Percentiles rank a stretch among this genome's conserved stretches.
These are phyloP conservation scores for Physaria fendleri DNA, from an alignment of 345 rosid species.

Conservation along the genomic window DNA sequence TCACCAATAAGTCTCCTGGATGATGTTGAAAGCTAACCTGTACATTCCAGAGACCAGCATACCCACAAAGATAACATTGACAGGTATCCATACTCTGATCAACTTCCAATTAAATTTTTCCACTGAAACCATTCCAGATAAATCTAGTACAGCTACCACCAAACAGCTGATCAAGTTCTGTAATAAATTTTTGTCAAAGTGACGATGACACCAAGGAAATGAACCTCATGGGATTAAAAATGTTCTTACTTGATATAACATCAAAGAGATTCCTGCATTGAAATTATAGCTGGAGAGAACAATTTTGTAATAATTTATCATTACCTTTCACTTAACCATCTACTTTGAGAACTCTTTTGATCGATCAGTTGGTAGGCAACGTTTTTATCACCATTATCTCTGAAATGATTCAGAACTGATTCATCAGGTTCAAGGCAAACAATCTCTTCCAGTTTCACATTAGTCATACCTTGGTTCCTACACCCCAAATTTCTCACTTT, in stretches of 20 bases:
- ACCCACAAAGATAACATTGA: constrained; percentile 82
- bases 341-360: constrained; percentile 36
- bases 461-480: constrained; percentile 43
- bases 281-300: constrained; percentile 74
- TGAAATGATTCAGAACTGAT: constrained; percentile 24
- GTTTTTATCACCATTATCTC: constrained; percentile 27
- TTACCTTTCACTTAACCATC: constrained; percentile 57
- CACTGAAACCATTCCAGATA: constrained; percentile 53
- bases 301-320: constrained; percentile 48
- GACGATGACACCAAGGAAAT: neutral
- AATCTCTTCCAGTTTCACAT: constrained; percentile 38
- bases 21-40: constrained; percentile 44
- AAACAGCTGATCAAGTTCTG: constrained; percentile 81
- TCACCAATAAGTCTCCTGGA: constrained; percentile 4
- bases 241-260: constrained; percentile 80
- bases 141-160: constrained; percentile 47
- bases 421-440: constrained; percentile 34
- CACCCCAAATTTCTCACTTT: neutral
- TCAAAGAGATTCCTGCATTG: constrained; percentile 68
- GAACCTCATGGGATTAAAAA: neutral
- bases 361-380: constrained; percentile 33
- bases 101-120: constrained; percentile 86
- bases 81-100: constrained; percentile 79
- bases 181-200: constrained; percentile 10
- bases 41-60: constrained; percentile 94